These are phyloP conservation scores for Casuarina cunninghamiana DNA, from an alignment of 306 rosid species.

Conservation along the genomic window DNA sequence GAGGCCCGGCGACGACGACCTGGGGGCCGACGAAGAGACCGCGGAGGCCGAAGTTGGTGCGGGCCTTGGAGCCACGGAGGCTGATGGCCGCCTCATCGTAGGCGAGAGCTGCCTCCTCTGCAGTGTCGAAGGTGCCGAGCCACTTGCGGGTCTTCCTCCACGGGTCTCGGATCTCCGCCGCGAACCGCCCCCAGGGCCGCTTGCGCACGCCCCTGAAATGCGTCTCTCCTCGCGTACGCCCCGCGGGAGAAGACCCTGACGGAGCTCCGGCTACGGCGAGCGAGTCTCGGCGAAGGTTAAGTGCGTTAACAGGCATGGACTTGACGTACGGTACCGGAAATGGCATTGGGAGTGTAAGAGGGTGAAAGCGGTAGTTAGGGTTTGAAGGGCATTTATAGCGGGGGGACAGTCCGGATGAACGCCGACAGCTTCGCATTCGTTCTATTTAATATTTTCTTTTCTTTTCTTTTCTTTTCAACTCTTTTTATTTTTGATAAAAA, in stretches of 20 bases:
- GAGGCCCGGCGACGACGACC: neutral
- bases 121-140: slow-evolving; percentile 76
- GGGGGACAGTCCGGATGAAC: slow-evolving; percentile 55
- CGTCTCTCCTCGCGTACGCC: slow-evolving; percentile 18
- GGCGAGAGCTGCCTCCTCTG: slow-evolving; percentile 71
- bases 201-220: slow-evolving; percentile 65
- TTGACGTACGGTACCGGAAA: neutral
- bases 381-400: slow-evolving; percentile 37
- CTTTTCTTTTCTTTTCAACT: neutral
- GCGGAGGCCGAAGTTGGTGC: slow-evolving; percentile 56
- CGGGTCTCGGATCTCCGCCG: slow-evolving; percentile 76
- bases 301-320: slow-evolving; percentile 41
- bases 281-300: slow-evolving; percentile 21
- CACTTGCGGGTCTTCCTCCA: slow-evolving; percentile 66
- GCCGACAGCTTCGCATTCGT: slow-evolving; percentile 48
- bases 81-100: slow-evolving; percentile 60
- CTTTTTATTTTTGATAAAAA: neutral
- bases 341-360: neutral
- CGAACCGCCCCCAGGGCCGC: slow-evolving; percentile 73
- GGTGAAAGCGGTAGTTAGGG: slow-evolving; percentile 12
- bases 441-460: neutral
- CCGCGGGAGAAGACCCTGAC: slow-evolving; percentile 7
- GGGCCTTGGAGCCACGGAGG: slow-evolving; percentile 65
- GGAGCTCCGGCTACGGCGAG: slow-evolving; percentile 4
- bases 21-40: neutral